Base-by-base conservation (phyloP, 2,329 filamentous ascomycete species). In the Aspergillus fructus region DNA sequence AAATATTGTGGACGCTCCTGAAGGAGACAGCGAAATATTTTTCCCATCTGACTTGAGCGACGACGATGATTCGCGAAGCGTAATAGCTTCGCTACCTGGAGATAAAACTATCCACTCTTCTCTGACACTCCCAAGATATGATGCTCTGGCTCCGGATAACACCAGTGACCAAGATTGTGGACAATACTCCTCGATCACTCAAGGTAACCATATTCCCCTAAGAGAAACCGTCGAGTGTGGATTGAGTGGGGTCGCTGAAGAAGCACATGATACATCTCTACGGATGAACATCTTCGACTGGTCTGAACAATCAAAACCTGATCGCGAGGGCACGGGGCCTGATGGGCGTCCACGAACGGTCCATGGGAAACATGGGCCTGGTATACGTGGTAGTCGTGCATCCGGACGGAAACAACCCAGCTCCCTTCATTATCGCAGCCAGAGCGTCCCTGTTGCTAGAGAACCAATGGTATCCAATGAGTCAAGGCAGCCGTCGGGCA, bases 281-380 rank as follows among this genome's bases (percentile, higher is more conserved):
- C 81, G 78, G 66, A 79, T 79, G 67, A 85, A 77, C 66, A 80
- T 87, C 13, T 88, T 87, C 67, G 85, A 88, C 68, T 87, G 83
- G 83, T 86, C 85, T 30, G 85, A 88, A 71, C 80, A 83, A 60
- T 76, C 83, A 53, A 78, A 77, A 34, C 73, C 76, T 58, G 82
- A 84, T 56, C 81, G 80, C 64, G 83, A 82, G 61, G 71, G 76
- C 43, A 78, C 79, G 61, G 77, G 79, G 56, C 78, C 81, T 34
- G 83, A 80, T 56, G 78, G 79, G 55, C 80, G 85, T 33, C 85
- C 85, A 19, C 80, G 81, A 54, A 88, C 85, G 15, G 84, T 87
- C 43, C 84, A 88, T 68, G 84, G 85, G 11, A 88, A 86, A 69
- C 84, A 87, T 62, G 79, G 81, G 56, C 77, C 77, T 55, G 79